phyloP scores from a whole-genome alignment of 1,139 yeast species.

The Geotrichum restrictum region DNA sequence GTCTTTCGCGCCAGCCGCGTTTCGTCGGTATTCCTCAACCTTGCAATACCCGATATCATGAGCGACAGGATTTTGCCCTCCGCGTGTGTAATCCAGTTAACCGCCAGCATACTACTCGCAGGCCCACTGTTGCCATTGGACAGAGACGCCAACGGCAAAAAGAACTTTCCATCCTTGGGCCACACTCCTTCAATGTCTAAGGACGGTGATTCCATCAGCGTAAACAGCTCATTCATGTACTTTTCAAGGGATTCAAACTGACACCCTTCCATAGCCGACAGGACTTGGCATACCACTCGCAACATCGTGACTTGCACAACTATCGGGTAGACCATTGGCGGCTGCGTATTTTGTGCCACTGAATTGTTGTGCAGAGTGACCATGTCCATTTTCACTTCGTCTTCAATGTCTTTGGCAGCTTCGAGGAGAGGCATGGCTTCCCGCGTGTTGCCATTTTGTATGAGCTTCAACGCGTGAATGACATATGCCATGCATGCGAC shows the following conservation, averaged over 20 bases:
- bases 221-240: slow-evolving; percentile 2
- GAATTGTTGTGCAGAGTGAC: not conserved
- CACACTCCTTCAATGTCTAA: slow-evolving; percentile 9
- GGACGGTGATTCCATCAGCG: slow-evolving; percentile 2
- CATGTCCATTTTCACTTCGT: slow-evolving; percentile 5
- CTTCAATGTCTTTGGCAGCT: slow-evolving; percentile 13
- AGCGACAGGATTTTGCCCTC: slow-evolving; percentile 17
- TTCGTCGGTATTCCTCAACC: slow-evolving; percentile 8
- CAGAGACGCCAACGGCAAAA: slow-evolving; percentile 6
- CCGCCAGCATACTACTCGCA: slow-evolving; percentile 5
- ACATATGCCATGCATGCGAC: slow-evolving; percentile 16
- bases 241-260: slow-evolving; percentile 12
- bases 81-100: slow-evolving; percentile 14
- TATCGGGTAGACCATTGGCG: slow-evolving; percentile 6
- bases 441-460: slow-evolving; percentile 10
- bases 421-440: slow-evolving; percentile 6
- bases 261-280: slow-evolving; percentile 5
- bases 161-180: slow-evolving; percentile 13
- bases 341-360: not conserved
- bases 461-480: slow-evolving; percentile 18
- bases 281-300: slow-evolving; percentile 15
- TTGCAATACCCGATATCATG: slow-evolving; percentile 15
- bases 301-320: slow-evolving; percentile 14
- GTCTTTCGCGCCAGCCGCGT: slow-evolving; percentile 9
- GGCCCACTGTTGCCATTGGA: slow-evolving; percentile 11